Evolutionary conservation across 805 yeast species (phyloP), one percentile per base, ranked within the genome.

Genomic region (Saccharomycopsis lassenensis): DNA sequence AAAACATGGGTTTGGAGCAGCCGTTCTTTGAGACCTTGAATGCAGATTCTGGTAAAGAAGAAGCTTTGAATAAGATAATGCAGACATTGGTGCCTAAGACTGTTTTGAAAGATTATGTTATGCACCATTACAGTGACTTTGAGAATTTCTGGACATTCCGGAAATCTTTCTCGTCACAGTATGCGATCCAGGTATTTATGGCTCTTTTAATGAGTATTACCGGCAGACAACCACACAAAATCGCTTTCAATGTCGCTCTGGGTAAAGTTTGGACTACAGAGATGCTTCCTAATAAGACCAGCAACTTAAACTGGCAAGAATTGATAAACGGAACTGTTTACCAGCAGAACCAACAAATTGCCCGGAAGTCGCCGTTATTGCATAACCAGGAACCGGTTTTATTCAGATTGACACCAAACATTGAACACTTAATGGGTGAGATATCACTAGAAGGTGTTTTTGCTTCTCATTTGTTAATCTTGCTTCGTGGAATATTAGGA

Each of bases 61-160:
- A 93, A 56, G 86, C 91, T 36, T 65, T 91, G 54, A 74, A 83
- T 45, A 84, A 94, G 22, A 4, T n/a, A n/a, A 82, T 89, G 45
- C 96, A 91, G 57, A 68, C 93, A 1, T 62, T 80, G 52, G 87
- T 86, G 36, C 97, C 98, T 26, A 69, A 80, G 18, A 77, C 84
- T 4, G 79, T 89, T 21, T 63, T 87, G 63, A 76, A 76, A 51
- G 81, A 82, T 46, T 79, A 83, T 54, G 89, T 85, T 52, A 56
- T 77, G 36, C 67, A 65, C 4, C 59, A 76, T 30, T 91, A 75
- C 56, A 67, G 78, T 7, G 71, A 76, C 40, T 93, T 80, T 54
- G 95, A 82, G 56, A 96, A 89, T 50, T 91, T 87, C 65, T 91
- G 98, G 98, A 59, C 89, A 35, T 91, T 93, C 76, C 72, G 97